Evolutionary conservation across 1,284 basidiomycete species (phyloP), one percentile per base, ranked within the genome.

Genomic region (Papiliotrema laurentii): DNA sequence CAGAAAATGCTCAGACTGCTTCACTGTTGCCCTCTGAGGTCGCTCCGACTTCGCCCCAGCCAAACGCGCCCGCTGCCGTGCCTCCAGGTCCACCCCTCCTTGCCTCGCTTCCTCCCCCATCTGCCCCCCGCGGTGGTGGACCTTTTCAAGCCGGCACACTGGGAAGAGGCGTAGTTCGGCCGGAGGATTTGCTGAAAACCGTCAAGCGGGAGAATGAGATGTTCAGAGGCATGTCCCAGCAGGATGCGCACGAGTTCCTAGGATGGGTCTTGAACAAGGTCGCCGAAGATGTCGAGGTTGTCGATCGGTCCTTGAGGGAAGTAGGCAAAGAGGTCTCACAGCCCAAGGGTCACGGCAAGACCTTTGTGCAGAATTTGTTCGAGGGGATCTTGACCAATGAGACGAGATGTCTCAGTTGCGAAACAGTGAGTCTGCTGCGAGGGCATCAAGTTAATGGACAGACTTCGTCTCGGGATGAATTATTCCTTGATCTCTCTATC

Each of bases 211-310:
- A 89, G 65, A 94, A 93, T 72, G 87, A 87, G 63, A 78, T 85
- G 47, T 97, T 92, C 71, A 81, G 87, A 46, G 84, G 83, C 33
- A 85, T 85, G 25, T 86, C 85, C 80, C 93, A 93, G 59, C 92
- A 97, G 68, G 93, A 97, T 69, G 92, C 92, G 2, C 92, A 97
- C 71, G 94, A 98, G 74, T 97, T 98, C 73, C 79, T 97, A 46
- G 97, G 94, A 69, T 96, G 87, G 75, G 76, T 97, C 27, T 78
- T 98, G 53, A 98, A 98, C 72, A 84, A 82, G 70, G 85, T 97
- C 45, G 86, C 90, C 30, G 93, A 97, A 73, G 91, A 97, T 68
- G 82, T 97, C 57, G 87, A 90, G 61, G 81, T 83, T 50, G 83
- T 88, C 13, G 71, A 76, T 37, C 63, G 56, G 42, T 47, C 63